phyloP scores from a whole-genome alignment of 2,329 filamentous ascomycete genomes.

The Cladosporium sp. region DNA sequence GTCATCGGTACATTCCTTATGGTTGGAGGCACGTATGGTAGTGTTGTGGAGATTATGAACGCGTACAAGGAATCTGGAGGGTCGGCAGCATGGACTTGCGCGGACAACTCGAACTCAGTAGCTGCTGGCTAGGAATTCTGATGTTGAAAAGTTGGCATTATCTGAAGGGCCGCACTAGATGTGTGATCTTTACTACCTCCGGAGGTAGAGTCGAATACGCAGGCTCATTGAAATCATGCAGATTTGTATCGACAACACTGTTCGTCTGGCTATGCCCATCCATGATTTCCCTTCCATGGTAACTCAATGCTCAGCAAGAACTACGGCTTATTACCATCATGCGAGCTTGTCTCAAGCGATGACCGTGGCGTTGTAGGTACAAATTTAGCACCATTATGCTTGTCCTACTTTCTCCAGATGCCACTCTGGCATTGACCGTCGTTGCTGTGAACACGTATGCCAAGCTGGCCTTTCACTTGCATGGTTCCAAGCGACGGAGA shows the following conservation, averaged over 20 bases:
- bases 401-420: not conserved
- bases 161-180: not conserved
- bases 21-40: conserved; percentile 47
- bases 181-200: not conserved
- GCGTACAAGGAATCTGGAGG: conserved; percentile 19
- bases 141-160: not conserved
- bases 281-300: not conserved
- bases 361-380: not conserved
- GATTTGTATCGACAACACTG: not conserved
- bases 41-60: conserved; percentile 43
- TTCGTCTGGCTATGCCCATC: not conserved
- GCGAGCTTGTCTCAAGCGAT: too few species aligned
- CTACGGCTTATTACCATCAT: not conserved
- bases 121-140: not conserved
- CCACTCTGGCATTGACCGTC: not conserved
- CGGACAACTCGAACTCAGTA: conserved; percentile 34
- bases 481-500: not conserved
- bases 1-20: conserved; percentile 50
- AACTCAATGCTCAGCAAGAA: not conserved
- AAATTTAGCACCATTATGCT: not conserved
- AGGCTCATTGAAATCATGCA: not conserved
- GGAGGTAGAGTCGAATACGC: not conserved
- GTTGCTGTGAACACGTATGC: not conserved
- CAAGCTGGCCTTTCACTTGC: not conserved
- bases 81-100: conserved; percentile 26